Evolutionary conservation across 2,329 filamentous ascomycete species (phyloP).

Genomic region (Chaetomium sp.): DNA sequence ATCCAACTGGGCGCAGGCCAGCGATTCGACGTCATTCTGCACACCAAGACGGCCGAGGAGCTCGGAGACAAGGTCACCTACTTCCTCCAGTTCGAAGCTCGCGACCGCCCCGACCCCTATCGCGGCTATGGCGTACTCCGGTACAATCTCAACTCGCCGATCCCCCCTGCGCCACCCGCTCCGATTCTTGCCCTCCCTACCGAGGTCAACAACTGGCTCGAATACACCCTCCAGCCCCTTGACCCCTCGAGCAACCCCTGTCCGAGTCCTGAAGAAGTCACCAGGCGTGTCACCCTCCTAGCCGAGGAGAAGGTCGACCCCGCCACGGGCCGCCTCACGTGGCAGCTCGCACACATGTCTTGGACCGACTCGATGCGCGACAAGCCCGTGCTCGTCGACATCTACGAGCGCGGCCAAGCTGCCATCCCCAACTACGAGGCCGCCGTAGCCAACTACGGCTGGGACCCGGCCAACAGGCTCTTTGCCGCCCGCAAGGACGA

Average conservation of each 20-base stretch:
- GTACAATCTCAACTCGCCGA: slow-evolving; percentile 22
- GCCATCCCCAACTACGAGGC: slow-evolving; percentile 53
- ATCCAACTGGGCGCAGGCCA: slow-evolving; percentile 62
- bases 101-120: slow-evolving; percentile 50
- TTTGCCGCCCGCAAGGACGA: slow-evolving; percentile 60
- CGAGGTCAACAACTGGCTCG: slow-evolving; percentile 45
- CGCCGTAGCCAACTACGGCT: slow-evolving; percentile 54
- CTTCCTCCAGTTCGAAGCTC: slow-evolving; percentile 50
- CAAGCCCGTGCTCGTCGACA: slow-evolving; percentile 53
- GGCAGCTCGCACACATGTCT: slow-evolving; percentile 48
- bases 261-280: slow-evolving; percentile 51
- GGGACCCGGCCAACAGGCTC: slow-evolving; percentile 53
- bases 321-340: slow-evolving; percentile 40
- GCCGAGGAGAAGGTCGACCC: slow-evolving; percentile 44
- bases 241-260: slow-evolving; percentile 38
- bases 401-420: slow-evolving; percentile 53
- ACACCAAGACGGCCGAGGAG: slow-evolving; percentile 52
- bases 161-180: slow-evolving; percentile 36
- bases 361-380: slow-evolving; percentile 45
- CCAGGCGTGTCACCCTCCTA: slow-evolving; percentile 51
- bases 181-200: slow-evolving; percentile 42
- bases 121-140: slow-evolving; percentile 53
- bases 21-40: slow-evolving; percentile 60
- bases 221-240: slow-evolving; percentile 50
- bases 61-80: slow-evolving; percentile 45